phyloP scores from a whole-genome alignment of 1,284 basidiomycete genomes.

The Mycena citricolor region DNA sequence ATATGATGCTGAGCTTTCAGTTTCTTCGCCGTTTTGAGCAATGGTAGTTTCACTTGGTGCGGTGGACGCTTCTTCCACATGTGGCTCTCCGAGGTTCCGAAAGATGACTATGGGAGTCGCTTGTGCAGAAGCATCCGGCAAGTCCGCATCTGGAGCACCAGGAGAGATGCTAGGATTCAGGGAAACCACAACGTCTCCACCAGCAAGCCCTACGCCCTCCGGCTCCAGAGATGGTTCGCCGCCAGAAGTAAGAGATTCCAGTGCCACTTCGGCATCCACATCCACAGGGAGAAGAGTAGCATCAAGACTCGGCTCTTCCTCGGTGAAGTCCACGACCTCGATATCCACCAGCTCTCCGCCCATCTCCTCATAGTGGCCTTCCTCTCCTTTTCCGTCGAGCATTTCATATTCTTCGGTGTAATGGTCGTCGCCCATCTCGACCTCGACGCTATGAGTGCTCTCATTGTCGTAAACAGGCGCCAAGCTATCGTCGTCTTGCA shows the following conservation, averaged over 20 bases:
- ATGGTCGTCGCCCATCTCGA: slow-evolving; percentile 66
- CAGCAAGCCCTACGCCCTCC: too few species aligned
- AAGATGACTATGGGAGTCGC: too few species aligned
- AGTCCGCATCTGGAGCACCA: background rate
- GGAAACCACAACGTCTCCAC: too few species aligned
- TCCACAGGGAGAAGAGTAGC: slow-evolving; percentile 14
- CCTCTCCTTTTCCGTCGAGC: slow-evolving; percentile 49
- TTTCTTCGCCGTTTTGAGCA: too few species aligned
- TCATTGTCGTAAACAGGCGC: slow-evolving; percentile 29
- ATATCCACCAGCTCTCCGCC: slow-evolving; percentile 49
- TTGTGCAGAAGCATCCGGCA: too few species aligned
- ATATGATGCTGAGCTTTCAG: too few species aligned
- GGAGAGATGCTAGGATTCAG: background rate
- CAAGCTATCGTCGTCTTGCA: slow-evolving; percentile 57
- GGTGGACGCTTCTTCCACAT: too few species aligned
- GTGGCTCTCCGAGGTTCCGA: too few species aligned
- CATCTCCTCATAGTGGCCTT: slow-evolving; percentile 28
- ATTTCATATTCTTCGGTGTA: slow-evolving; percentile 69
- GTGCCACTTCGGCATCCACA: background rate
- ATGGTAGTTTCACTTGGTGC: too few species aligned
- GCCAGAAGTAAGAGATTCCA: background rate
- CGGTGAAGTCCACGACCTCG: slow-evolving; percentile 58
- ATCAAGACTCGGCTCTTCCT: slow-evolving; percentile 21
- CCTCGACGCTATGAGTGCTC: slow-evolving; percentile 52
- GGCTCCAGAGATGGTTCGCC: background rate